Conservation (phyloP, 2,329 filamentous ascomycete genomes). For the Fusarium sp. region DNA sequence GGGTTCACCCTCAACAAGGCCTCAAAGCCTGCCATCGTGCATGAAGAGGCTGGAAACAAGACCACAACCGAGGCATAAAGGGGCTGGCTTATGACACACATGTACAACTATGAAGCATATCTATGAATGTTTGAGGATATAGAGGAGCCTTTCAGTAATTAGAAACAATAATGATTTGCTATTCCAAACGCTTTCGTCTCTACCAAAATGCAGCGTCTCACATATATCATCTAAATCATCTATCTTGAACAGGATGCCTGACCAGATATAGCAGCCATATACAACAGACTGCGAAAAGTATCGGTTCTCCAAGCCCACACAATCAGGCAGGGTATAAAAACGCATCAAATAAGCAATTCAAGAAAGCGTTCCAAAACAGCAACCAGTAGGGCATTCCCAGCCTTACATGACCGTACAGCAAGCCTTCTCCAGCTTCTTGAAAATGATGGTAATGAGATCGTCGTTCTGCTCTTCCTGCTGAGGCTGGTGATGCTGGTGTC, state of each 20-base stretch:
- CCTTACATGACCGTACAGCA: slow-evolving; percentile 81
- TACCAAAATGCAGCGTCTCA: not conserved
- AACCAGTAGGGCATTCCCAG: slow-evolving; percentile 14
- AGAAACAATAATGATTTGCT: slow-evolving; percentile 21
- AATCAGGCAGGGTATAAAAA: slow-evolving; percentile 14
- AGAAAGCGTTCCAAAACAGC: slow-evolving; percentile 2
- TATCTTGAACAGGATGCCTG: slow-evolving; percentile 10
- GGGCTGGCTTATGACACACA: not conserved
- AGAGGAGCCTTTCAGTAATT: not conserved
- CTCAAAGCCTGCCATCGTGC: slow-evolving; percentile 16
- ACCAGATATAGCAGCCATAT: not conserved
- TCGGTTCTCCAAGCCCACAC: slow-evolving; percentile 11
- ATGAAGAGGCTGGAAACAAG: slow-evolving; percentile 9
- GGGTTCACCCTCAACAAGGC: slow-evolving; percentile 47
- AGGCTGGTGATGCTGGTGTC: slow-evolving; percentile 57
- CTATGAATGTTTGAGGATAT: not conserved
- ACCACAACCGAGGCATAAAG: not conserved
- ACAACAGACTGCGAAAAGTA: not conserved
- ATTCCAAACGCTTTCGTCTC: slow-evolving; percentile 21
- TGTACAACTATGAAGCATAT: not conserved
- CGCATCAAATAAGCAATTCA: slow-evolving; percentile 11
- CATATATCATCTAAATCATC: slow-evolving; percentile 18
- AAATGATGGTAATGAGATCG: slow-evolving; percentile 67
- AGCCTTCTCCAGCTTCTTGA: slow-evolving; percentile 72
- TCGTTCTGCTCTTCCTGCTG: slow-evolving; percentile 60